Evolutionary conservation across 768 basidiomycete species (phyloP).

Genomic region (Lenzites betulinus): DNA sequence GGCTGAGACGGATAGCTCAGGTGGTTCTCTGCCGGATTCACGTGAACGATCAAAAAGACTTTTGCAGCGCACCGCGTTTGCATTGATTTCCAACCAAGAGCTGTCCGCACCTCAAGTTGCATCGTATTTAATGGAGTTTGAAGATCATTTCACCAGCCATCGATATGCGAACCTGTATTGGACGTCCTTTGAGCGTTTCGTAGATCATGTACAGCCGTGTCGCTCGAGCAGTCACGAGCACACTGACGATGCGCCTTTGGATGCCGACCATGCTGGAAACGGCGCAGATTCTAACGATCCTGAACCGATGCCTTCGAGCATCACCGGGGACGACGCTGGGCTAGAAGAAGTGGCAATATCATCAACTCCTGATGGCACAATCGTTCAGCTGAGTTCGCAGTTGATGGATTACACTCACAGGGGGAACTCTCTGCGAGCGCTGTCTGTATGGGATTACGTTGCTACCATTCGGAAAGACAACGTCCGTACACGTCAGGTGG

Average conservation of each 20-base stretch:
- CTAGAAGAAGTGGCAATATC: neutral
- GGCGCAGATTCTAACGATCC: neutral
- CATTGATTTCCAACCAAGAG: slow-evolving; percentile 42
- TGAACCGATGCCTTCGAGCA: neutral
- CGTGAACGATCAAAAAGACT: slow-evolving; percentile 33
- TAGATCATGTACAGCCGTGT: slow-evolving; percentile 20
- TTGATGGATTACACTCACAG: neutral
- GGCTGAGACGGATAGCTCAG: no score
- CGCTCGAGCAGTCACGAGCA: no score
- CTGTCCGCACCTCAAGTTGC: slow-evolving; percentile 41
- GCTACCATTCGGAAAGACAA: neutral
- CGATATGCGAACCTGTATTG: slow-evolving; percentile 38
- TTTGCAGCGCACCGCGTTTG: slow-evolving; percentile 40
- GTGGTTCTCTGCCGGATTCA: neutral
- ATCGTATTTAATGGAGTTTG: slow-evolving; percentile 37
- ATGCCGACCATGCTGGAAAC: neutral
- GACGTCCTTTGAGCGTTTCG: slow-evolving; percentile 33
- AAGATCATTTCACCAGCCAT: slow-evolving; percentile 43
- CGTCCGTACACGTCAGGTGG: neutral
- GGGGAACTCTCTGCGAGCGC: neutral
- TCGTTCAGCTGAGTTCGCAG: neutral
- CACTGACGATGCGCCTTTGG: no score
- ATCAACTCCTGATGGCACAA: neutral
- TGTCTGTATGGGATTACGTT: neutral
- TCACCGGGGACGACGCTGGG: neutral